Conservation (phyloP, 805 yeast genomes). For the Candida sithepensis region DNA sequence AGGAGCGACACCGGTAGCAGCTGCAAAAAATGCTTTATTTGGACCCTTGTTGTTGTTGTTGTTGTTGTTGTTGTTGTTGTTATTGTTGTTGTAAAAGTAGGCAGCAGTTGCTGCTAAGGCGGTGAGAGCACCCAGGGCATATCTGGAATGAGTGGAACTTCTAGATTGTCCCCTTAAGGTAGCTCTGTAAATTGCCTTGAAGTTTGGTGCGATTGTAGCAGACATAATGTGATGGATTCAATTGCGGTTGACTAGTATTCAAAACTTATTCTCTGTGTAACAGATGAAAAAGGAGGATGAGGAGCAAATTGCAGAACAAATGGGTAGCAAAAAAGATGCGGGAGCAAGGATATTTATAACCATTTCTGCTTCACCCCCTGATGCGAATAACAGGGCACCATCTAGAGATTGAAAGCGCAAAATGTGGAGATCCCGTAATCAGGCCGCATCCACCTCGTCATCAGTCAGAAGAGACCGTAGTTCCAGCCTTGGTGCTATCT, state of each 20-base stretch:
- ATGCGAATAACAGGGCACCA: no score
- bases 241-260: not conserved
- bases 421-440: no score
- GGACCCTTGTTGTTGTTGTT: slow-evolving; percentile 15
- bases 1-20: no score
- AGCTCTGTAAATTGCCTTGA: not conserved
- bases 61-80: slow-evolving; percentile 12
- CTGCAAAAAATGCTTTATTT: no score
- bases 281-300: no score
- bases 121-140: not conserved
- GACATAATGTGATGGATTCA: slow-evolving; percentile 1
- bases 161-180: not conserved
- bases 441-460: not conserved
- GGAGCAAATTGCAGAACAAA: not conserved
- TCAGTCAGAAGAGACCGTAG: not conserved
- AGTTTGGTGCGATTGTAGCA: slow-evolving; percentile 1
- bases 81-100: slow-evolving; percentile 18
- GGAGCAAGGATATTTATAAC: not conserved
- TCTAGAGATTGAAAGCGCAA: no score
- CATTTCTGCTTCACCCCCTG: no score
- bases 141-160: slow-evolving; percentile 1
- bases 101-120: slow-evolving; percentile 27
- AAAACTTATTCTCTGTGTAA: no score
- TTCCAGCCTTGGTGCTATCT: no score
- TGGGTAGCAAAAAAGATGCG: not conserved